These are phyloP conservation scores for Trichoderma sp. DNA, from an alignment of 2,329 filamentous ascomycete genomes.

Conservation along the genomic window DNA sequence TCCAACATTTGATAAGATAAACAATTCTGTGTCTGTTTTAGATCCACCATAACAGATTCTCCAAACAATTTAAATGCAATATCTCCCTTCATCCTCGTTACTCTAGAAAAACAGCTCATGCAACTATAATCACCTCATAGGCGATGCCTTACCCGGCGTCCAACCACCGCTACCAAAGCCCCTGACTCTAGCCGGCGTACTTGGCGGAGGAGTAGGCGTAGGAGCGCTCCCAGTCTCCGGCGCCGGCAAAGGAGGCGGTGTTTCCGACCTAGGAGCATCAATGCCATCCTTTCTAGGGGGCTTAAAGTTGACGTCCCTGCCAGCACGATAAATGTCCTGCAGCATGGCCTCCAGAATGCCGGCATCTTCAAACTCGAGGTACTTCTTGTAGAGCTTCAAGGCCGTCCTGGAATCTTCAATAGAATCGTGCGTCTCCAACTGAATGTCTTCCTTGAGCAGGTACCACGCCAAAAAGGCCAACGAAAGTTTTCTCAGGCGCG, in stretches of 20 bases:
- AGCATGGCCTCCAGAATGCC: slow-evolving; percentile 82
- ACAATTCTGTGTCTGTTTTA: background rate
- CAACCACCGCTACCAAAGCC: slow-evolving; percentile 44
- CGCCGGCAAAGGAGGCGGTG: slow-evolving; percentile 52
- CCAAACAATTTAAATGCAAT: background rate
- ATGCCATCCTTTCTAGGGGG: slow-evolving; percentile 50
- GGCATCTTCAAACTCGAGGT: slow-evolving; percentile 83
- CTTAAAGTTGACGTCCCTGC: slow-evolving; percentile 52
- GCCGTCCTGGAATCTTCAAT: slow-evolving; percentile 95
- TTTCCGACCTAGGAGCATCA: slow-evolving; percentile 51
- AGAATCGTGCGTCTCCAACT: slow-evolving; percentile 87
- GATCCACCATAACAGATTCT: background rate
- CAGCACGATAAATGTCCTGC: slow-evolving; percentile 74
- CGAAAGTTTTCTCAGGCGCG: slow-evolving; percentile 81
- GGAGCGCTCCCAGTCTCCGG: slow-evolving; percentile 32
- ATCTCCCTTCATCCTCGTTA: background rate
- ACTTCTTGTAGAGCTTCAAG: slow-evolving; percentile 84
- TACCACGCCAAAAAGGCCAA: slow-evolving; percentile 91
- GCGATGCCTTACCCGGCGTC: slow-evolving; percentile 50
- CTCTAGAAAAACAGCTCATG: background rate
- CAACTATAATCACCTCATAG: slow-evolving; percentile 31
- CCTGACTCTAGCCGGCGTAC: slow-evolving; percentile 48
- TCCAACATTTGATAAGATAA: background rate
- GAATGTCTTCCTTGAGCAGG: slow-evolving; percentile 90
- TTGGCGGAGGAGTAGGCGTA: slow-evolving; percentile 38